Conservation (phyloP, 352 stramenopile genomes). For the Pythium biforme region DNA sequence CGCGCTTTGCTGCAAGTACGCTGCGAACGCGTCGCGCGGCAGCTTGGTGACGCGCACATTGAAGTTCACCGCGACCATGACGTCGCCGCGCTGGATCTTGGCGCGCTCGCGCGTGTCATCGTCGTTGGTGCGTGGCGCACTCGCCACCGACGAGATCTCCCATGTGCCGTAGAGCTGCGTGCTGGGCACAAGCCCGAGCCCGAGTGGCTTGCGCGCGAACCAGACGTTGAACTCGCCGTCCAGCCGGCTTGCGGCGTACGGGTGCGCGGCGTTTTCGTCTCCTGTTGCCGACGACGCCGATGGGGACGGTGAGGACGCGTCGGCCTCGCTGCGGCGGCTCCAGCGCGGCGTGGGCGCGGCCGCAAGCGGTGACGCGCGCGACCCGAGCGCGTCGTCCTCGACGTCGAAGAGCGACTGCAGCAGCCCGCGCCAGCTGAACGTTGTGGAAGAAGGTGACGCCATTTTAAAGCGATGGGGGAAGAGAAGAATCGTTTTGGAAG, state of each 20-base stretch:
- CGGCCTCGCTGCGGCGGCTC: slow-evolving; percentile 4
- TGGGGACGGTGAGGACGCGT: neutral
- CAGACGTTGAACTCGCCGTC: slow-evolving; percentile 73
- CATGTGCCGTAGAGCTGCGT: slow-evolving; percentile 79
- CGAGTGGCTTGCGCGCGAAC: slow-evolving; percentile 63
- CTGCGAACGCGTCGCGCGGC: slow-evolving; percentile 40
- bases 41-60: slow-evolving; percentile 47
- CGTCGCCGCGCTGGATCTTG: slow-evolving; percentile 48
- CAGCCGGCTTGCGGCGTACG: slow-evolving; percentile 45
- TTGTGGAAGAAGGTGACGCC: neutral
- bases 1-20: slow-evolving; percentile 39
- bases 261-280: slow-evolving; percentile 16
- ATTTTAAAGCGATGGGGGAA: neutral
- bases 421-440: slow-evolving; percentile 21
- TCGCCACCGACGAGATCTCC: slow-evolving; percentile 48
- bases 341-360: slow-evolving; percentile 13
- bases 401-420: slow-evolving; percentile 22
- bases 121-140: slow-evolving; percentile 1
- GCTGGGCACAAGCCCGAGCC: slow-evolving; percentile 73
- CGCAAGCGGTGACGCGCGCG: slow-evolving; percentile 15
- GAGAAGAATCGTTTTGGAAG: no score
- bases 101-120: slow-evolving; percentile 12
- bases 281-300: neutral
- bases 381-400: slow-evolving; percentile 11
- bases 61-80: slow-evolving; percentile 70